Percentiles rank a stretch among this genome's conserved stretches.
Evolutionary conservation across 2,329 filamentous ascomycete species (phyloP).

Genomic region (Xenoacremonium recifei): DNA sequence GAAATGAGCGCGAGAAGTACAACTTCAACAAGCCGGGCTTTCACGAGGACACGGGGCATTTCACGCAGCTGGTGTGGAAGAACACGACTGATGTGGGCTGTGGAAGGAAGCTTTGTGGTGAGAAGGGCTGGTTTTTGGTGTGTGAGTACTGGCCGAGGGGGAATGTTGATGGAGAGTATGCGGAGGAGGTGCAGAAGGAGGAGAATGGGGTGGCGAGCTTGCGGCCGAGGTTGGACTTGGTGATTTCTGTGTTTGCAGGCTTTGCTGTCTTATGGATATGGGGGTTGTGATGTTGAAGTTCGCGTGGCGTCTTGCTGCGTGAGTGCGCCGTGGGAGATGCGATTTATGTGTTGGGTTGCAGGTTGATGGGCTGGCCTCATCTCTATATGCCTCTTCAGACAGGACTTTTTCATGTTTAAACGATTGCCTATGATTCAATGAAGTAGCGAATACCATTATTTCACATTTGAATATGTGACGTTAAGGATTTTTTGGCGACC

Average conservation of each 20-base stretch:
- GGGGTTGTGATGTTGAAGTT: too few species aligned
- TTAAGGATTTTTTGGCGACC: too few species aligned
- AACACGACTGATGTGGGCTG: slow-evolving; percentile 60
- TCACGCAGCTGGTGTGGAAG: slow-evolving; percentile 73
- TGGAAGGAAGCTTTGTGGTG: slow-evolving; percentile 40
- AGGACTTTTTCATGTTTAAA: too few species aligned
- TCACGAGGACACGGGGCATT: slow-evolving; percentile 62
- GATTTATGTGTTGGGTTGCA: too few species aligned
- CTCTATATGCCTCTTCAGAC: too few species aligned
- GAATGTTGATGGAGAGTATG: slow-evolving; percentile 57
- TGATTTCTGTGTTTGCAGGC: slow-evolving; percentile 6
- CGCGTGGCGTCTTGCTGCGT: neutral
- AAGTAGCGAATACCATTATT: too few species aligned
- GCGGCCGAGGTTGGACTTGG: slow-evolving; percentile 12
- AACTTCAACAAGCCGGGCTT: slow-evolving; percentile 58
- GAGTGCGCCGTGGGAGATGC: too few species aligned
- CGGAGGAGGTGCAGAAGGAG: slow-evolving; percentile 31
- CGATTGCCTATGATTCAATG: too few species aligned
- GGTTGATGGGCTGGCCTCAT: too few species aligned
- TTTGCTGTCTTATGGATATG: neutral
- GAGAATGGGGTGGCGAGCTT: slow-evolving; percentile 9
- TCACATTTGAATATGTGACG: too few species aligned
- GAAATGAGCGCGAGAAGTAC: slow-evolving; percentile 51
- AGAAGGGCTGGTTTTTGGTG: slow-evolving; percentile 61
- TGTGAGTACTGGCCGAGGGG: slow-evolving; percentile 70